Percentiles rank a stretch among this genome's conserved stretches.
Conservation (phyloP, 306 rosid genomes). For the Hylodesmum podocarpum region DNA sequence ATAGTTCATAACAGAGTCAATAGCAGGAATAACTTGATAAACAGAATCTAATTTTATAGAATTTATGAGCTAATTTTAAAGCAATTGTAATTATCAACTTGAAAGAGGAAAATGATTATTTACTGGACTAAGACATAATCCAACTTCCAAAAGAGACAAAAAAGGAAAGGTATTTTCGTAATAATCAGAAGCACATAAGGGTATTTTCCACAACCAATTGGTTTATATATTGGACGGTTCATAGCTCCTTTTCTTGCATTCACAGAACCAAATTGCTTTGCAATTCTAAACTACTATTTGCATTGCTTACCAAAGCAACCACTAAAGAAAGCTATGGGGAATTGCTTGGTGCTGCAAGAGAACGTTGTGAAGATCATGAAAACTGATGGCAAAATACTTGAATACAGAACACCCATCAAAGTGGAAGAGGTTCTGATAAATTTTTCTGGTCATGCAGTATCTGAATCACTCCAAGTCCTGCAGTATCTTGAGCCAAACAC, state of each 20-base stretch:
- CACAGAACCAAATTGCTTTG: not conserved
- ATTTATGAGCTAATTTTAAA: too few relatives aligned
- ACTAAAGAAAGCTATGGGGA: conserved; percentile 60
- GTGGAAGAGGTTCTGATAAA: conserved; percentile 58
- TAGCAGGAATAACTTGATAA: too few relatives aligned
- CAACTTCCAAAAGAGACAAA: conserved; percentile 16
- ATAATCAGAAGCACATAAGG: conserved; percentile 34
- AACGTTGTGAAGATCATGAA: conserved; percentile 63
- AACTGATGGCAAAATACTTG: conserved; percentile 73
- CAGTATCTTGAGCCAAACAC: conserved; percentile 58
- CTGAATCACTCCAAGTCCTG: conserved; percentile 47
- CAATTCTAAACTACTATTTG: not conserved
- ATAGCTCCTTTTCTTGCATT: conserved; percentile 24
- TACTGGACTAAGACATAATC: not conserved
- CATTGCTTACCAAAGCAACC: conserved; percentile 10
- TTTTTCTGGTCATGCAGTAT: conserved; percentile 65
- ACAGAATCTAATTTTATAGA: too few relatives aligned
- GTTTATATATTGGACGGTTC: conserved; percentile 39
- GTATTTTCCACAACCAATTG: conserved; percentile 25
- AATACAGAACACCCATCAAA: conserved; percentile 62
- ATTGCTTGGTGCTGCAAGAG: conserved; percentile 58
- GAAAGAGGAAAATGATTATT: too few relatives aligned
- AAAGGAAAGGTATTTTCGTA: conserved; percentile 37
- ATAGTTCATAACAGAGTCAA: too few relatives aligned
- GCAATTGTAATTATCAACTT: too few relatives aligned